These are phyloP conservation scores for Excoecaria agallocha DNA, from an alignment of 345 rosid species.

Conservation along the genomic window DNA sequence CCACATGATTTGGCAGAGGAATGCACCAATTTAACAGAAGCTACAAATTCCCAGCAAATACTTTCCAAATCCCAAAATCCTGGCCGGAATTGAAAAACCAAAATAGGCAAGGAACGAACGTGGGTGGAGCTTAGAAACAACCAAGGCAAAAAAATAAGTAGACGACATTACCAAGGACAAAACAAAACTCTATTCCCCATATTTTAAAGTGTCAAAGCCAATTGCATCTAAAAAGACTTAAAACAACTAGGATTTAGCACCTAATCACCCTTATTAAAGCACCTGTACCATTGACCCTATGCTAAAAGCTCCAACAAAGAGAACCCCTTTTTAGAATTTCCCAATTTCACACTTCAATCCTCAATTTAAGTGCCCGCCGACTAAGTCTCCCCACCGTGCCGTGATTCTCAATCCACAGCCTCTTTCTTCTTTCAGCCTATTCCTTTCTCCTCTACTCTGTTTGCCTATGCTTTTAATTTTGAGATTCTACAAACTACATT, in stretches of 20 bases:
- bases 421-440: background rate
- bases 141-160: background rate
- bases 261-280: background rate
- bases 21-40: background rate
- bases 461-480: background rate
- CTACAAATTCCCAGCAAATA: background rate
- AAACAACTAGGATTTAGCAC: background rate
- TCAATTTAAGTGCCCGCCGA: slow-evolving; percentile 3
- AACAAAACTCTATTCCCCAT: slow-evolving; percentile 5
- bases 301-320: background rate
- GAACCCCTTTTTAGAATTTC: slow-evolving; percentile 1
- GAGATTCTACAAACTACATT: background rate
- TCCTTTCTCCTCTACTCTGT: background rate
- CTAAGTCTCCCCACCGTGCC: background rate
- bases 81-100: background rate
- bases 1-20: background rate
- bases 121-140: slow-evolving; percentile 1
- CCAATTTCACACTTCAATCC: background rate
- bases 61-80: background rate
- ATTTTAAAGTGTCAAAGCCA: slow-evolving; percentile 14
- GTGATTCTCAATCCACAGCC: background rate
- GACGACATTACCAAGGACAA: slow-evolving; percentile 12
- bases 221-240: background rate
- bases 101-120: background rate
- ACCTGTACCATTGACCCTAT: slow-evolving; percentile 17